Percentiles rank a stretch among this genome's conserved stretches.
Conservation (phyloP, 495 filamentous ascomycete genomes). For the Durotheca rogersii region DNA sequence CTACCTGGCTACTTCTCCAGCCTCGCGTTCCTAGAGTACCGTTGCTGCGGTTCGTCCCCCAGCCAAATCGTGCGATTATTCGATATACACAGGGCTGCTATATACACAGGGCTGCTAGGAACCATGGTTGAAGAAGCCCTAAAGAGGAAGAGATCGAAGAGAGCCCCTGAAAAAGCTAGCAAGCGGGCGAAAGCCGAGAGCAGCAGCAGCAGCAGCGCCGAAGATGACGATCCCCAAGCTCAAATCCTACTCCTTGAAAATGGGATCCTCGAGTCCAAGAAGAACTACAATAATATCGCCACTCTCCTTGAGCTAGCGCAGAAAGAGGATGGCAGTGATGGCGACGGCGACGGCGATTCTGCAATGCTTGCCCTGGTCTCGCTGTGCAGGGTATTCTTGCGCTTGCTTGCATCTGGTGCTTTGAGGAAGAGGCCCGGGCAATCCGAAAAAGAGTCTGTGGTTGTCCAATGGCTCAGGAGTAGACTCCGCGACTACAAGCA, state of each 20-base stretch:
- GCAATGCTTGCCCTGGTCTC: conserved; percentile 68
- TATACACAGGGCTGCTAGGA: conserved; percentile 37
- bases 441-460: conserved; percentile 69
- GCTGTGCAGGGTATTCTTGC: conserved; percentile 85
- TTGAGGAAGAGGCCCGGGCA: conserved; percentile 62
- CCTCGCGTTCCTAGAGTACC: too few species aligned
- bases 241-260: conserved; percentile 70
- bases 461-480: conserved; percentile 77
- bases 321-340: conserved; percentile 35
- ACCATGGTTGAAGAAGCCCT: conserved; percentile 19
- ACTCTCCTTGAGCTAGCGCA: conserved; percentile 64
- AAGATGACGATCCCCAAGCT: conserved; percentile 52
- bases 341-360: conserved; percentile 38
- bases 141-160: conserved; percentile 49
- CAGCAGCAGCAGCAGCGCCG: conserved; percentile 27
- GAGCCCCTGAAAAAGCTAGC: conserved; percentile 33
- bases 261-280: conserved; percentile 77
- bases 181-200: conserved; percentile 47
- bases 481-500: conserved; percentile 68
- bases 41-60: too few species aligned
- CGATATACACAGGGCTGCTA: too few species aligned
- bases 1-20: too few species aligned
- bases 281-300: conserved; percentile 91
- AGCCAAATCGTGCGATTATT: too few species aligned
- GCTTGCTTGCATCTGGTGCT: conserved; percentile 73